Conservation (phyloP, 495 filamentous ascomycete genomes). For the Cercophora samala region DNA sequence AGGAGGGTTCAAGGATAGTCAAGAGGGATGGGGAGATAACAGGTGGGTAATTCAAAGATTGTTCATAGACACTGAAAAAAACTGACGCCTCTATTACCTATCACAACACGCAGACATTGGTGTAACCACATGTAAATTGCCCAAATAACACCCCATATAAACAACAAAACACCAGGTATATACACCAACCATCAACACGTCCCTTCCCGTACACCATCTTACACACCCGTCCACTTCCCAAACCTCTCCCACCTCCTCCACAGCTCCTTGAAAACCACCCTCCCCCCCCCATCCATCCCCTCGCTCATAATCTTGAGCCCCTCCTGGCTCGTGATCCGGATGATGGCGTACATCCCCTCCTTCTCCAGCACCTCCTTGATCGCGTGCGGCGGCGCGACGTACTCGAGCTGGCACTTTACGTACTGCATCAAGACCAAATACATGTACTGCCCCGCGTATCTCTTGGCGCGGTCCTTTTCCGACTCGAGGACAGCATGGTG, state of each 20-base stretch:
- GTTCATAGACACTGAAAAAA: no score
- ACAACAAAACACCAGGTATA: background rate
- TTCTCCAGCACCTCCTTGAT: conserved; percentile 67
- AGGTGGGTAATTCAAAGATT: no score
- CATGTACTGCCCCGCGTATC: conserved; percentile 71
- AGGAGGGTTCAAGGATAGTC: no score
- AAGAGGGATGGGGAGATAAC: no score
- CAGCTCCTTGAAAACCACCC: conserved; percentile 68
- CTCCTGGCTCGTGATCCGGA: conserved; percentile 64
- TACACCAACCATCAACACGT: background rate
- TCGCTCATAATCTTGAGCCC: conserved; percentile 64
- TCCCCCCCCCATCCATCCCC: conserved; percentile 61
- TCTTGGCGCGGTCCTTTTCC: conserved; percentile 70
- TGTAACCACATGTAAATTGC: no score
- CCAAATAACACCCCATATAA: background rate
- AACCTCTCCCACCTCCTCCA: conserved; percentile 67
- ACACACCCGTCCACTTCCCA: conserved; percentile 65
- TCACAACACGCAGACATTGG: no score
- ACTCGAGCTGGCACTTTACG: conserved; percentile 59
- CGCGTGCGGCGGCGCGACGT: conserved; percentile 41
- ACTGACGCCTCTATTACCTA: no score
- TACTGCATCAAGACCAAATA: conserved; percentile 70
- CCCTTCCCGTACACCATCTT: conserved; percentile 6
- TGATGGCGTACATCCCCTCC: conserved; percentile 61
- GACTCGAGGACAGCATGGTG: conserved; percentile 53